These are phyloP conservation scores for Trypanosoma vivax DNA, from an alignment of 208 protist genomes.

Conservation along the genomic window DNA sequence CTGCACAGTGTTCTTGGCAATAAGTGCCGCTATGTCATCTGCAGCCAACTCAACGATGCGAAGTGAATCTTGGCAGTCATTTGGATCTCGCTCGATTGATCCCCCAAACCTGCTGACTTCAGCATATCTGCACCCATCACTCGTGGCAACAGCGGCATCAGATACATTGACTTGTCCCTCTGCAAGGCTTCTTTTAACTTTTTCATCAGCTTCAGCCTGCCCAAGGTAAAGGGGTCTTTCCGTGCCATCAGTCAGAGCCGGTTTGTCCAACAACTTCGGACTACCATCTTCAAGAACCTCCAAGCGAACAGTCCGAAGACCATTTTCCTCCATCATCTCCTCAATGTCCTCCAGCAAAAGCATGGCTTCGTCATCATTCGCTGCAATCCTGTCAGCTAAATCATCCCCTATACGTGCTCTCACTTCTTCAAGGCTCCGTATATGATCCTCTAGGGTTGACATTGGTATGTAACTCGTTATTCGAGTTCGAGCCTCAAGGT, in stretches of 20 bases:
- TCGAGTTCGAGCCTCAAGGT: conserved; percentile 51
- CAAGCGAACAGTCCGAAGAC: conserved; percentile 71
- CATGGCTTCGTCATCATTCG: conserved; percentile 67
- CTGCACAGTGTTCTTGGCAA: conserved; percentile 68
- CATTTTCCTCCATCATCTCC: conserved; percentile 68
- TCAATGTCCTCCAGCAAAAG: conserved; percentile 86
- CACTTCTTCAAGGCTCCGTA: conserved; percentile 68
- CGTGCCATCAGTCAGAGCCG: conserved; percentile 63
- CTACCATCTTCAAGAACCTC: conserved; percentile 61
- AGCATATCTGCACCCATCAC: neutral
- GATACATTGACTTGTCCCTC: neutral
- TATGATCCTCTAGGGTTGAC: conserved; percentile 78
- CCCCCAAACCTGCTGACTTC: neutral
- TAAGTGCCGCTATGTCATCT: conserved; percentile 70
- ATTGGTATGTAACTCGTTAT: conserved; percentile 80
- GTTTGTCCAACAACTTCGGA: conserved; percentile 33
- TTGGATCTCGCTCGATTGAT: neutral
- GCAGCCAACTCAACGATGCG: conserved; percentile 36
- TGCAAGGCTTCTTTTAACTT: neutral
- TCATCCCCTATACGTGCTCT: conserved; percentile 53
- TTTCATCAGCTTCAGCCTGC: neutral
- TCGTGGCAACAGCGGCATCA: neutral
- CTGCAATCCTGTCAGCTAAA: conserved; percentile 49
- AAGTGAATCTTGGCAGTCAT: conserved; percentile 11
- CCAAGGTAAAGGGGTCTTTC: conserved; percentile 59